phyloP scores from a whole-genome alignment of 805 yeast species.

The Candida sonorensis region DNA sequence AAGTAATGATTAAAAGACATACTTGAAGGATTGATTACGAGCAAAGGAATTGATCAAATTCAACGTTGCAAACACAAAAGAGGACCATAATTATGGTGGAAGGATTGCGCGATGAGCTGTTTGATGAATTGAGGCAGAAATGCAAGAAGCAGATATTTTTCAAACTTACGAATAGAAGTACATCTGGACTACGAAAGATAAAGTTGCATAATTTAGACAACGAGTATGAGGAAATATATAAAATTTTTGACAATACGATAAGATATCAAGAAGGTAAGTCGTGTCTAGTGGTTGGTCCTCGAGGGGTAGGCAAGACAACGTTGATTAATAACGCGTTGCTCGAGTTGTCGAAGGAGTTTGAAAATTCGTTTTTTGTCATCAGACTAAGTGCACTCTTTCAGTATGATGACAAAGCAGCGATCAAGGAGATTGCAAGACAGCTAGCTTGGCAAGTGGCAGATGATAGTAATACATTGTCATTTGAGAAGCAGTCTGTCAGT shows the following conservation, averaged over 20 bases:
- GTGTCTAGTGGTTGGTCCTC: constrained; percentile 70
- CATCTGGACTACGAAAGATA: constrained; percentile 7
- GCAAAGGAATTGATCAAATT: no score
- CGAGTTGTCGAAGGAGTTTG: constrained; percentile 33
- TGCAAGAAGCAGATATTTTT: constrained; percentile 6
- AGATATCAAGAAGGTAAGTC: constrained; percentile 74
- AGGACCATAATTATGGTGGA: no score
- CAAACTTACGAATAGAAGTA: constrained; percentile 16
- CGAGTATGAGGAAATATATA: constrained; percentile 44
- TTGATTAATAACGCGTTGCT: constrained; percentile 52
- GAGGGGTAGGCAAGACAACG: constrained; percentile 69
- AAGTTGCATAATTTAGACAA: constrained; percentile 30
- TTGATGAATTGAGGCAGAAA: not conserved
- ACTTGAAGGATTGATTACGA: no score
- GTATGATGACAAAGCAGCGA: constrained; percentile 68
- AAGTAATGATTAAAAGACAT: no score
- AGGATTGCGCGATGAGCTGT: no score
- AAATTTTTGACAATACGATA: constrained; percentile 58
- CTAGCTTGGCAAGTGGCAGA: constrained; percentile 38
- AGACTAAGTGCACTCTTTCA: constrained; percentile 67
- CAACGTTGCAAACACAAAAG: no score
- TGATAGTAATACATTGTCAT: constrained; percentile 8
- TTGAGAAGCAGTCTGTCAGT: constrained; percentile 24
- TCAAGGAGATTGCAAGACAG: constrained; percentile 81
- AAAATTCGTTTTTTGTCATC: constrained; percentile 54